phyloP scores from a whole-genome alignment of 1,284 basidiomycete genomes.

The Apiotrichum porosum region DNA sequence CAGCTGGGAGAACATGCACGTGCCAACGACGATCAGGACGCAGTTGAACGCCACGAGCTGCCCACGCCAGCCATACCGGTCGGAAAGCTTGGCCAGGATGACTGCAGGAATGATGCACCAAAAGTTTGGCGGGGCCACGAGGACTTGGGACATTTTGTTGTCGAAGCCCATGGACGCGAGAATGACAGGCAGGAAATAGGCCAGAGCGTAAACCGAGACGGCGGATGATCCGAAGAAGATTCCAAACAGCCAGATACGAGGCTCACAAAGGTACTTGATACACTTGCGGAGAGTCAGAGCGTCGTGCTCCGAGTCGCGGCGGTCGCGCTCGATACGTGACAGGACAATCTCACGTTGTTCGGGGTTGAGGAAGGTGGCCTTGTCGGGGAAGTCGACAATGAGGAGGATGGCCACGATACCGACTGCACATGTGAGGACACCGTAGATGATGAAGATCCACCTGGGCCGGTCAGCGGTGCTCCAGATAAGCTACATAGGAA shows the following conservation, averaged over 20 bases:
- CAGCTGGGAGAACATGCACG: slow-evolving; percentile 14
- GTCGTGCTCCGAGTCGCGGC: slow-evolving; percentile 47
- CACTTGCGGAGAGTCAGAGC: slow-evolving; percentile 40
- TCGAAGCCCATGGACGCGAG: slow-evolving; percentile 26
- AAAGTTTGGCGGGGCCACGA: slow-evolving; percentile 48
- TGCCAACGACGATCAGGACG: slow-evolving; percentile 6
- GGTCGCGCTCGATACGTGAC: slow-evolving; percentile 16
- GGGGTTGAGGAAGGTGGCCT: slow-evolving; percentile 9
- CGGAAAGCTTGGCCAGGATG: slow-evolving; percentile 39
- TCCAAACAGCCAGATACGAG: slow-evolving; percentile 50
- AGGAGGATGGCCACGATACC: slow-evolving; percentile 3
- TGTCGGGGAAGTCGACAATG: slow-evolving; percentile 18
- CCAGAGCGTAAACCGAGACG: slow-evolving; percentile 17
- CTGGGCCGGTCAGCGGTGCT: not conserved
- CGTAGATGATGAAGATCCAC: slow-evolving; percentile 17
- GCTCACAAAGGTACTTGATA: slow-evolving; percentile 41
- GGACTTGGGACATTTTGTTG: slow-evolving; percentile 31
- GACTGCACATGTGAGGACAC: slow-evolving; percentile 11
- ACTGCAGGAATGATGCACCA: slow-evolving; percentile 42
- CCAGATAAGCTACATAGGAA: no score
- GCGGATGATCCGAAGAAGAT: slow-evolving; percentile 42
- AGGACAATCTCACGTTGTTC: slow-evolving; percentile 7
- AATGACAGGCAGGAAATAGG: slow-evolving; percentile 50
- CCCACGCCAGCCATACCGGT: slow-evolving; percentile 26
- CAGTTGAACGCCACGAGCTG: slow-evolving; percentile 9